Conservation (phyloP, 164 flowering plant species). For the Umbilicus rupestris region DNA sequence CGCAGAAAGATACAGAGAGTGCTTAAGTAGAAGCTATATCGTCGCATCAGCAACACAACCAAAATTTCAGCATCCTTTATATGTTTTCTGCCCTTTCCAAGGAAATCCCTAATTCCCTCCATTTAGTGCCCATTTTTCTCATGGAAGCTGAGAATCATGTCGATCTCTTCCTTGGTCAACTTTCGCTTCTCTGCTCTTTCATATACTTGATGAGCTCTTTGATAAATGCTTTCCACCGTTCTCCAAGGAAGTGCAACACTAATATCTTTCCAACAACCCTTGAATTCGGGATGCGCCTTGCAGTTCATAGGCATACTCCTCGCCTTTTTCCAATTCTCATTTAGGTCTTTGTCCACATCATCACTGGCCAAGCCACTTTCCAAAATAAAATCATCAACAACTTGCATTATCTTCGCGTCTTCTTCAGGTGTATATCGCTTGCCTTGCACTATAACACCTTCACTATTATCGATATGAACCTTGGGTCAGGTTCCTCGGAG, state of each 20-base stretch:
- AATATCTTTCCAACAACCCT: conserved; percentile 40
- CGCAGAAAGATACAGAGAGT: too few species aligned
- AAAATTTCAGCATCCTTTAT: conserved; percentile 58
- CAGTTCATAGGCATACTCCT: conserved; percentile 34
- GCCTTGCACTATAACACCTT: too few species aligned
- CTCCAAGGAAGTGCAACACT: conserved; percentile 41
- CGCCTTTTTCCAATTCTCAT: too few species aligned
- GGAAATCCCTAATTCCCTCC: conserved; percentile 43
- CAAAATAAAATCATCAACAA: too few species aligned
- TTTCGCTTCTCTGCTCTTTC: conserved; percentile 31
- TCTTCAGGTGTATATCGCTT: too few species aligned
- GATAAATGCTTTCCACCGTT: conserved; percentile 25
- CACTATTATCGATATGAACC: too few species aligned
- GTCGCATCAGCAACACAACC: too few species aligned
- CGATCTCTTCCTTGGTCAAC: conserved; percentile 49
- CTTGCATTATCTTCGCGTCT: too few species aligned
- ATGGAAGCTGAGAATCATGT: too few species aligned
- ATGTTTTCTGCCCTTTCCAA: conserved; percentile 41
- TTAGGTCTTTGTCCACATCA: too few species aligned
- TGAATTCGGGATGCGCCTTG: conserved; percentile 15
- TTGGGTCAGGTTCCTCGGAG: too few species aligned
- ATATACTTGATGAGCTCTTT: conserved; percentile 45
- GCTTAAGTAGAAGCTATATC: too few species aligned
- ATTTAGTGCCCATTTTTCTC: conserved; percentile 42
- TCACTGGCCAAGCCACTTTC: conserved; percentile 14